phyloP scores from a whole-genome alignment of 768 basidiomycete genomes.

The Coprinopsis cinerea region DNA sequence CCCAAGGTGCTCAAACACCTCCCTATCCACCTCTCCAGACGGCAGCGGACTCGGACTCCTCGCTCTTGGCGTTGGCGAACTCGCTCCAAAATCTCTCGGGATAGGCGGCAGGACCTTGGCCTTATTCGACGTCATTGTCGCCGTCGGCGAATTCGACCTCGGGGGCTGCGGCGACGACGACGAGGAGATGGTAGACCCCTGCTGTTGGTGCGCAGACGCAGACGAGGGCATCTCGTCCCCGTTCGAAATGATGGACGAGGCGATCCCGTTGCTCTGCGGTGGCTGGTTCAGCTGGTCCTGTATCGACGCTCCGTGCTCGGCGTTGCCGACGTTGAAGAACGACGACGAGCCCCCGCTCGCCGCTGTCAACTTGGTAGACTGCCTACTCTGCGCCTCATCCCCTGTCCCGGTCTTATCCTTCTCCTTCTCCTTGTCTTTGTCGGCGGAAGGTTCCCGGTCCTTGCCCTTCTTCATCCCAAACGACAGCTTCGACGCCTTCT shows the following conservation, averaged over 20 bases:
- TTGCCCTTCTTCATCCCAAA: slow-evolving; percentile 61
- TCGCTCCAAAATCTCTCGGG: slow-evolving; percentile 56
- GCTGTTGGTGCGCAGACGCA: background rate
- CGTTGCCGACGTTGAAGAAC: slow-evolving; percentile 73
- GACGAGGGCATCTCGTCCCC: slow-evolving; percentile 14
- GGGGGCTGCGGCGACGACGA: no score
- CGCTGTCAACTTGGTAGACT: slow-evolving; percentile 46
- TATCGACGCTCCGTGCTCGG: slow-evolving; percentile 25
- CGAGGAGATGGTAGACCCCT: no score
- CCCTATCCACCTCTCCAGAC: slow-evolving; percentile 60
- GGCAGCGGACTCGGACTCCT: slow-evolving; percentile 49
- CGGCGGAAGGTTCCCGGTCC: slow-evolving; percentile 39
- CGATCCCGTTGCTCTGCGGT: slow-evolving; percentile 17
- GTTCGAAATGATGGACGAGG: slow-evolving; percentile 4
- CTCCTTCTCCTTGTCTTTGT: slow-evolving; percentile 36
- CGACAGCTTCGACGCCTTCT: slow-evolving; percentile 75
- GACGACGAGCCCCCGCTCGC: slow-evolving; percentile 78
- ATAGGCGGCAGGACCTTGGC: slow-evolving; percentile 72
- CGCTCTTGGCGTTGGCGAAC: slow-evolving; percentile 26
- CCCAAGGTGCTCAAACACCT: slow-evolving; percentile 67
- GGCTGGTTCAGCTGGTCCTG: slow-evolving; percentile 15
- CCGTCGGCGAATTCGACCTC: slow-evolving; percentile 28
- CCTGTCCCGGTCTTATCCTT: slow-evolving; percentile 27
- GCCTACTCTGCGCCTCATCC: no score
- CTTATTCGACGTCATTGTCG: slow-evolving; percentile 52